Percentiles rank a stretch among this genome's conserved stretches.
These are phyloP conservation scores for Akanthomyces lecanii DNA, from an alignment of 2,329 filamentous ascomycete genomes.

Conservation along the genomic window DNA sequence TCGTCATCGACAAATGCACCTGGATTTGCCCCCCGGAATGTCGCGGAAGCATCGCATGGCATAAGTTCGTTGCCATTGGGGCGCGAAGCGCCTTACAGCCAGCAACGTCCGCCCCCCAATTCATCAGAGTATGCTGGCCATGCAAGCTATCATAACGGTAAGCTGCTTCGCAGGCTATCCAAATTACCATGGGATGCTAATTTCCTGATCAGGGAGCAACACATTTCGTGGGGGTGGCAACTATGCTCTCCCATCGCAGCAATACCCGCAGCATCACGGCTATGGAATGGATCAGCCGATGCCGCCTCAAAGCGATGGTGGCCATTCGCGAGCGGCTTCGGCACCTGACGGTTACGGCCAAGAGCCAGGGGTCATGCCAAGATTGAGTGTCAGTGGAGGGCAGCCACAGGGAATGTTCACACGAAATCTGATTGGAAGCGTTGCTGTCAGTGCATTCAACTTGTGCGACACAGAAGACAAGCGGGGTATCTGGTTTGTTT, in stretches of 20 bases:
- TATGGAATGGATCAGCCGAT: conserved; percentile 21
- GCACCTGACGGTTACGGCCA: conserved; percentile 25
- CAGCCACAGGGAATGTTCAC: conserved; percentile 83
- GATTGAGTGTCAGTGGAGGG: conserved; percentile 34
- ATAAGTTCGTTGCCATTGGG: conserved; percentile 28
- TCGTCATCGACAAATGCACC: not conserved
- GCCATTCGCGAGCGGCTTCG: conserved; percentile 9
- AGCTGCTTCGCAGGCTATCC: not conserved
- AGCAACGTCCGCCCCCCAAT: conserved; percentile 27
- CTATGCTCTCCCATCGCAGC: conserved; percentile 36
- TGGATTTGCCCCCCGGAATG: not conserved
- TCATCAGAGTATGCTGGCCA: conserved; percentile 31
- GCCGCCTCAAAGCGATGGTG: conserved; percentile 27
- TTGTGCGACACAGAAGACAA: conserved; percentile 75
- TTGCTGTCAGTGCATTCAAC: conserved; percentile 82
- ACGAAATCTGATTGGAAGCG: conserved; percentile 86
- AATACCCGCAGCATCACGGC: conserved; percentile 31
- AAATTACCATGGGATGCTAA: conserved; percentile 5
- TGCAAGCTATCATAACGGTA: conserved; percentile 32
- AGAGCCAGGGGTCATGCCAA: conserved; percentile 29
- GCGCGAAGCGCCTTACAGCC: conserved; percentile 33
- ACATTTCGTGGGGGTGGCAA: conserved; percentile 30
- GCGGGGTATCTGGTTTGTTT: conserved; percentile 91
- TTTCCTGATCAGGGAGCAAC: conserved; percentile 21
- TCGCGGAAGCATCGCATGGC: not conserved